A percentile compares a stretch with the other conserved stretches of the same genome.
Conservation (phyloP, 2,329 filamentous ascomycete species). For the Ploettnerulaceae sp. region DNA sequence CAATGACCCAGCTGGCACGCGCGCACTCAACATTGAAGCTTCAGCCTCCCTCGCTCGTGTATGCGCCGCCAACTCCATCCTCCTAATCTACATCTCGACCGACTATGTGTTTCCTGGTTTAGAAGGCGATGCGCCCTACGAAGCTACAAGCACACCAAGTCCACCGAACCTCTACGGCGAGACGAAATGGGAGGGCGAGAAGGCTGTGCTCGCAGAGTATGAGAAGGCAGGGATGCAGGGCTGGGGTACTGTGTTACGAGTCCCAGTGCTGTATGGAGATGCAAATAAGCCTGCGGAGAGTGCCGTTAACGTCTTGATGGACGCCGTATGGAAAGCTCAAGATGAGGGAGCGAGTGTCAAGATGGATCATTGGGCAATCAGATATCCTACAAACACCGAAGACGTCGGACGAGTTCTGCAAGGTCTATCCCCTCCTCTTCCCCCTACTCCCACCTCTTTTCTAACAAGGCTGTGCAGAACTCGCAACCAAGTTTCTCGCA, state of each 20-base stretch:
- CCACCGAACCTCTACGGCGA: slow-evolving; percentile 78
- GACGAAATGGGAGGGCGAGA: slow-evolving; percentile 67
- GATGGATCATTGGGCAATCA: slow-evolving; percentile 82
- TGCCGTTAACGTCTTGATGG: slow-evolving; percentile 77
- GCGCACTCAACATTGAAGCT: slow-evolving; percentile 68
- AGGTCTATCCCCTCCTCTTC: slow-evolving; percentile 42
- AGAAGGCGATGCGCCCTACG: slow-evolving; percentile 80
- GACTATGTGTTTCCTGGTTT: slow-evolving; percentile 75
- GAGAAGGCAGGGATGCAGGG: slow-evolving; percentile 44
- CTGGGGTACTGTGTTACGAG: slow-evolving; percentile 65
- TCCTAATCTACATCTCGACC: slow-evolving; percentile 75
- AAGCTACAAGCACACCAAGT: slow-evolving; percentile 53
- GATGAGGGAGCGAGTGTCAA: slow-evolving; percentile 56
- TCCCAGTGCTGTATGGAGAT: slow-evolving; percentile 81
- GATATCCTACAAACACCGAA: slow-evolving; percentile 85
- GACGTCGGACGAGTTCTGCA: slow-evolving; percentile 76
- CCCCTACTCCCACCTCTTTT: slow-evolving; percentile 3
- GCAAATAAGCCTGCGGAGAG: slow-evolving; percentile 68
- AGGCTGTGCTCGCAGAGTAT: slow-evolving; percentile 62
- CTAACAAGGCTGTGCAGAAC: slow-evolving; percentile 44
- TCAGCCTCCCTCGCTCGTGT: slow-evolving; percentile 60
- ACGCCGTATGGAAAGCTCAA: slow-evolving; percentile 69
- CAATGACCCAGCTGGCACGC: slow-evolving; percentile 69
- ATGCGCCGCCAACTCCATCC: slow-evolving; percentile 55
- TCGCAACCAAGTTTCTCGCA: slow-evolving; percentile 63